These are phyloP conservation scores for Capronia coronata DNA, from an alignment of 2,329 filamentous ascomycete species.

Conservation along the genomic window DNA sequence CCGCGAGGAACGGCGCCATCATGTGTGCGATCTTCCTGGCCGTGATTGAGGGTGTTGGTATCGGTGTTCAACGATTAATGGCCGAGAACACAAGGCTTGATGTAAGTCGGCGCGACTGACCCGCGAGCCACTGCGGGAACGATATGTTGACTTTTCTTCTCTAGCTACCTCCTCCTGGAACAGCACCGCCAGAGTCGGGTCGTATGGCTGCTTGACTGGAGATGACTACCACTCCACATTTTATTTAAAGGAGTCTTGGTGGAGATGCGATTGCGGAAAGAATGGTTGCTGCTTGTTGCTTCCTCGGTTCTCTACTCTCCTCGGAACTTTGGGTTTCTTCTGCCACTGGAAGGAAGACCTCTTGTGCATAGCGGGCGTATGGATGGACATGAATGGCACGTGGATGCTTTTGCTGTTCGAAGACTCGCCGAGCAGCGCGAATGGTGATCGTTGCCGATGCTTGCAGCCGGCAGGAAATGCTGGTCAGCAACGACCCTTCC, in stretches of 20 bases:
- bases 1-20: conserved; percentile 90
- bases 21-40: conserved; percentile 90
- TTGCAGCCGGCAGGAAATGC: background rate
- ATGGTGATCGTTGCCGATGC: background rate
- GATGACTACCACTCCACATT: conserved; percentile 25
- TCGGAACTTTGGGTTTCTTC: conserved; percentile 11
- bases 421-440: conserved; percentile 1
- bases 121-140: too few species aligned
- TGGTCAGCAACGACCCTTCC: background rate
- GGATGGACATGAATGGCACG: conserved; percentile 8
- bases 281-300: background rate
- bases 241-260: conserved; percentile 19
- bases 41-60: conserved; percentile 95
- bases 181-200: conserved; percentile 26
- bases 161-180: conserved; percentile 28
- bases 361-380: conserved; percentile 25
- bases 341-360: conserved; percentile 6
- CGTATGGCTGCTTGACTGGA: conserved; percentile 28
- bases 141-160: background rate
- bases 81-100: conserved; percentile 81
- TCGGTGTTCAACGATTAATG: conserved; percentile 92
- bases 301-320: conserved; percentile 25
- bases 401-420: background rate
- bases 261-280: conserved; percentile 8
- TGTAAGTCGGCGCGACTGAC: conserved; percentile 44